These are phyloP conservation scores for Cytidiella melzeri DNA, from an alignment of 768 basidiomycete genomes.

Conservation along the genomic window DNA sequence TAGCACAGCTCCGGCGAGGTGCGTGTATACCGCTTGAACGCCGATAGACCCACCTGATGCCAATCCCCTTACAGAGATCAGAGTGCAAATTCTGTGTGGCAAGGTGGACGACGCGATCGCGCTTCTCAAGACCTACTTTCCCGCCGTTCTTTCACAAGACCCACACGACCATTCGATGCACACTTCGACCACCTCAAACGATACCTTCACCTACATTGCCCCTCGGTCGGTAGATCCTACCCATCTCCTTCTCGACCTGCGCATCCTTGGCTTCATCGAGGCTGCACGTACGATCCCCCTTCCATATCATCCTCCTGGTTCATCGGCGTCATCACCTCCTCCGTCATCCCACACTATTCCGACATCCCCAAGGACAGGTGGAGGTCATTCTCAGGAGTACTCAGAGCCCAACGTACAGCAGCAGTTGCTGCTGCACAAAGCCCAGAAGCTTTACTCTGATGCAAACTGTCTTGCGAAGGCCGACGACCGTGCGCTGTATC, in stretches of 20 bases:
- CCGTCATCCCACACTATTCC: neutral
- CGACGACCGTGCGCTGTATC: slow-evolving; percentile 53
- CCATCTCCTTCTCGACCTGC: slow-evolving; percentile 78
- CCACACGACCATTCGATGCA: neutral
- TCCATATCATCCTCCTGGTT: slow-evolving; percentile 29
- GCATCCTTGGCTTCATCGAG: slow-evolving; percentile 85
- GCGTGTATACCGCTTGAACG: slow-evolving; percentile 15
- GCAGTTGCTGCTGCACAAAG: slow-evolving; percentile 47
- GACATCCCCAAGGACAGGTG: neutral
- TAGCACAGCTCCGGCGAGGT: slow-evolving; percentile 50
- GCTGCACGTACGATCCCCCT: slow-evolving; percentile 70
- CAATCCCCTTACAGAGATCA: slow-evolving; percentile 48
- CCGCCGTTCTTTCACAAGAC: slow-evolving; percentile 49
- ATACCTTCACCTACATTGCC: slow-evolving; percentile 41
- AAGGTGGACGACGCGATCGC: slow-evolving; percentile 65
- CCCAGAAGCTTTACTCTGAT: slow-evolving; percentile 61
- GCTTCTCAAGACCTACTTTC: slow-evolving; percentile 68
- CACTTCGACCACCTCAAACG: slow-evolving; percentile 22
- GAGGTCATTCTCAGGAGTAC: slow-evolving; percentile 15
- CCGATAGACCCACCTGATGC: neutral
- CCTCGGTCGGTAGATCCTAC: slow-evolving; percentile 65
- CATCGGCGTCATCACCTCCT: slow-evolving; percentile 11
- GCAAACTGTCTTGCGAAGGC: slow-evolving; percentile 50
- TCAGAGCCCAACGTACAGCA: slow-evolving; percentile 29
- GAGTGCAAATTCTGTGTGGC: slow-evolving; percentile 64